Evolutionary conservation across 1,139 yeast genomes (phyloP).

Genomic region (Fermentozyma sake): DNA sequence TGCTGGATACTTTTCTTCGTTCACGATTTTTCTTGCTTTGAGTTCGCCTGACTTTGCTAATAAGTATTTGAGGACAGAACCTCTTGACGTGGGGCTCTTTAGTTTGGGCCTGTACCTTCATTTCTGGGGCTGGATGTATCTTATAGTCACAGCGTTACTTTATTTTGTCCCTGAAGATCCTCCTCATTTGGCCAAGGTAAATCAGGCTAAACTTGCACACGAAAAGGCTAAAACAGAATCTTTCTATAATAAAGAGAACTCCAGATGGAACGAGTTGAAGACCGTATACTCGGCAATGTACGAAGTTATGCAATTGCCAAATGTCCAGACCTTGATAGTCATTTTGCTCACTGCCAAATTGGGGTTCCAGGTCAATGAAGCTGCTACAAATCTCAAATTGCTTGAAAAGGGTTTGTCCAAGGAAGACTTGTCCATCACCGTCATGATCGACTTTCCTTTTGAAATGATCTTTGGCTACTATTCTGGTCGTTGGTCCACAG

Average conservation of each 20-base stretch:
- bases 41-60: slow-evolving; percentile 93
- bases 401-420: slow-evolving; percentile 91
- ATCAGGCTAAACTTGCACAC: slow-evolving; percentile 34
- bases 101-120: slow-evolving; percentile 70
- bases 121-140: slow-evolving; percentile 73
- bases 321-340: slow-evolving; percentile 69
- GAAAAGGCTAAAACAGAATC: slow-evolving; percentile 27
- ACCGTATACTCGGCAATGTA: slow-evolving; percentile 74
- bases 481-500: slow-evolving; percentile 92
- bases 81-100: slow-evolving; percentile 62
- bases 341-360: slow-evolving; percentile 79
- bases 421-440: slow-evolving; percentile 91
- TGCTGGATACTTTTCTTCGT: slow-evolving; percentile 86
- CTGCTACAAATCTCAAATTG: slow-evolving; percentile 87
- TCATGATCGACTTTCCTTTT: slow-evolving; percentile 90
- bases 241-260: slow-evolving; percentile 21
- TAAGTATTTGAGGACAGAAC: slow-evolving; percentile 62
- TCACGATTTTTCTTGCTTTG: slow-evolving; percentile 85
- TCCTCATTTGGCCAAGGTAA: slow-evolving; percentile 37
- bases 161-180: slow-evolving; percentile 67
- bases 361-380: slow-evolving; percentile 94
- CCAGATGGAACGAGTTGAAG: slow-evolving; percentile 26
- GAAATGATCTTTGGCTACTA: slow-evolving; percentile 93
- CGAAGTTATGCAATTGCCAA: slow-evolving; percentile 68
- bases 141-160: slow-evolving; percentile 62